Percentiles rank a stretch among this genome's conserved stretches.
Evolutionary conservation across 768 basidiomycete genomes (phyloP).

Genomic region (Pleurotus tuoliensis): DNA sequence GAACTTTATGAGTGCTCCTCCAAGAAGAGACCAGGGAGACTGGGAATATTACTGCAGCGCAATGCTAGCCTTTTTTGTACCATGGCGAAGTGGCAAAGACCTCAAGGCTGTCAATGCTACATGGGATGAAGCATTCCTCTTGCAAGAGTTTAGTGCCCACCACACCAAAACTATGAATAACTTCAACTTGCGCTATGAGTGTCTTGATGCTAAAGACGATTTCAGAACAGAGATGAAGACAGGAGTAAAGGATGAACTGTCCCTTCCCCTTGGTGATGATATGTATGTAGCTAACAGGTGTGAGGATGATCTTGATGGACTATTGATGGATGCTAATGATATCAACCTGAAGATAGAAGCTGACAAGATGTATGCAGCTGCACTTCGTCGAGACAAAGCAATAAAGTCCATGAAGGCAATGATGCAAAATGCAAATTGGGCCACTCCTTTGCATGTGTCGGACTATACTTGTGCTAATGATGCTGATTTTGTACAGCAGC

Average conservation of each 20-base stretch:
- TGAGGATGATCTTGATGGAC: not conserved
- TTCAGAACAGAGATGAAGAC: conserved; percentile 12
- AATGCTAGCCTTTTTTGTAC: conserved; percentile 27
- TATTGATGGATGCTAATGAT: not conserved
- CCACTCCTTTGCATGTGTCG: not conserved
- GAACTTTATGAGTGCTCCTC: conserved; percentile 26
- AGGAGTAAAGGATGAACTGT: not conserved
- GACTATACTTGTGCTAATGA: too few relatives aligned
- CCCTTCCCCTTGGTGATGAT: not conserved
- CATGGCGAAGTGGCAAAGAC: conserved; percentile 24
- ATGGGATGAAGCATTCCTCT: conserved; percentile 23
- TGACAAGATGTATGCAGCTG: not conserved
- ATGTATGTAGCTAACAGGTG: not conserved
- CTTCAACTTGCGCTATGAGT: conserved; percentile 32
- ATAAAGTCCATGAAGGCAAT: not conserved
- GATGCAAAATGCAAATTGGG: not conserved
- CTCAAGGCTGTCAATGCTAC: conserved; percentile 13
- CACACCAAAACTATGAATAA: conserved; percentile 20
- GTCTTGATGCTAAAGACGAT: conserved; percentile 31
- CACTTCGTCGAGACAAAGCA: not conserved
- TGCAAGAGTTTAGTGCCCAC: conserved; percentile 10
- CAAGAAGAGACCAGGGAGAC: conserved; percentile 25
- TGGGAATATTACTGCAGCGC: conserved; percentile 24
- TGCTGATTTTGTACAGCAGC: not conserved
- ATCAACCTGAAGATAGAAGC: not conserved